These are phyloP conservation scores for Neospora caninum DNA, from an alignment of 169 alveolate genomes.

Conservation along the genomic window DNA sequence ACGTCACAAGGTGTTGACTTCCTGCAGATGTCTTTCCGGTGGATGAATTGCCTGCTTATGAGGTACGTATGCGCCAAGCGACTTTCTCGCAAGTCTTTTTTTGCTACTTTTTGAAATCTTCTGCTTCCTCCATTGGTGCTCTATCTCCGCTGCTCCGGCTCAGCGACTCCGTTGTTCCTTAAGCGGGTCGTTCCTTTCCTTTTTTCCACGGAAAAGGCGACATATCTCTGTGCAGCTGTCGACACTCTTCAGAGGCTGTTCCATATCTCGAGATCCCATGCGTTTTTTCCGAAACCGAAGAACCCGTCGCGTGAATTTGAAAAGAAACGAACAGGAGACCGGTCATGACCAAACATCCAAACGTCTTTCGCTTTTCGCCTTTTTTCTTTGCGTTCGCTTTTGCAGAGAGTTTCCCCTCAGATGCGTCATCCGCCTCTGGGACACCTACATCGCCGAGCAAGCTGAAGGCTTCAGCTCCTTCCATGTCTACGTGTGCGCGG, in stretches of 20 bases:
- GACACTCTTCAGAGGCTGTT: no score
- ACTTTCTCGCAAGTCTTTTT: background rate
- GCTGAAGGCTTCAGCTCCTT: constrained; percentile 84
- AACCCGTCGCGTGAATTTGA: no score
- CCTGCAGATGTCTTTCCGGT: constrained; percentile 90
- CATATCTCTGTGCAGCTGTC: no score
- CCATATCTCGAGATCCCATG: no score
- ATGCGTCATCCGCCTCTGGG: constrained; percentile 89
- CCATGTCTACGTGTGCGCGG: constrained; percentile 90
- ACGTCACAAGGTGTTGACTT: constrained; percentile 75
- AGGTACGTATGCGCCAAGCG: constrained; percentile 51
- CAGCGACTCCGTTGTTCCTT: no score
- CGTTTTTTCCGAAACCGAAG: no score
- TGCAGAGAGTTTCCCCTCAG: constrained; percentile 75
- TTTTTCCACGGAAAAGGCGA: no score
- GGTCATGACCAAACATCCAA: no score
- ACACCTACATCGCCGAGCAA: constrained; percentile 90
- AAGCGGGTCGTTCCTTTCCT: no score
- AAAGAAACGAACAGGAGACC: no score
- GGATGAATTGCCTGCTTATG: constrained; percentile 90
- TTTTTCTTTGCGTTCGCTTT: background rate
- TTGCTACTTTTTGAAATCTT: background rate
- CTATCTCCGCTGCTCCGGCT: background rate
- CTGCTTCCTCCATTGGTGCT: background rate
- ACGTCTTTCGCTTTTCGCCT: no score